Evolutionary conservation across 2,329 filamentous ascomycete genomes (phyloP).

Genomic region (Fusarium austroafricanum): DNA sequence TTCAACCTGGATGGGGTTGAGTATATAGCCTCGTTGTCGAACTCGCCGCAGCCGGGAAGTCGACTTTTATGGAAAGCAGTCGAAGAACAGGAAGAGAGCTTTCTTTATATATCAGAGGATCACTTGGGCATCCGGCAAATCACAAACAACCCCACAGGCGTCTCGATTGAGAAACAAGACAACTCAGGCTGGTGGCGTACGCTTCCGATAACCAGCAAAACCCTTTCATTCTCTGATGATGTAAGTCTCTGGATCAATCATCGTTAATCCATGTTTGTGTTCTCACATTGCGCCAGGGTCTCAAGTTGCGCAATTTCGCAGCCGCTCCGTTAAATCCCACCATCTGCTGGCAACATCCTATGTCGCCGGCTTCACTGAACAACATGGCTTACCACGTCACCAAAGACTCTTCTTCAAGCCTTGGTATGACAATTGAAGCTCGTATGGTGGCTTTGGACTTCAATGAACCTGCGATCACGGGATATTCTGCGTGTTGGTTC

Average conservation of each 20-base stretch:
- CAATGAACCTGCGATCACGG: conserved; percentile 10
- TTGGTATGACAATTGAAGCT: not conserved
- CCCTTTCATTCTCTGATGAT: conserved; percentile 13
- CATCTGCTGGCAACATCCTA: conserved; percentile 19
- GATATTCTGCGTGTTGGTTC: conserved; percentile 29
- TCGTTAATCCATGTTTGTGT: not conserved
- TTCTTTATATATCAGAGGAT: conserved; percentile 27
- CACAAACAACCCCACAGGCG: not conserved
- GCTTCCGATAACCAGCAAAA: not conserved
- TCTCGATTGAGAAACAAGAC: not conserved
- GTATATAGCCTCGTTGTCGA: conserved; percentile 28
- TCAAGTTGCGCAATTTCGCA: conserved; percentile 22
- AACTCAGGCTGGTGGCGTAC: conserved; percentile 28
- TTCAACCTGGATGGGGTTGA: conserved; percentile 20
- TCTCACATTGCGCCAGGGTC: conserved; percentile 15
- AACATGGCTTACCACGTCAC: conserved; percentile 9
- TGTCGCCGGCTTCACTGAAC: not conserved
- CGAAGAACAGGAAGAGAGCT: fast-evolving
- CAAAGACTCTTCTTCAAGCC: not conserved
- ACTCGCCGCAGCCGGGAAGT: not conserved
- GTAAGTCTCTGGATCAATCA: not conserved
- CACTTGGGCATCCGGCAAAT: conserved; percentile 29
- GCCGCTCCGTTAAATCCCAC: not conserved
- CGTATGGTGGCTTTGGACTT: conserved; percentile 19
- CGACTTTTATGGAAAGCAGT: conserved; percentile 11